Base-by-base conservation (phyloP, 257 asterid genomes). In the Fraxinus pennsylvanica region DNA sequence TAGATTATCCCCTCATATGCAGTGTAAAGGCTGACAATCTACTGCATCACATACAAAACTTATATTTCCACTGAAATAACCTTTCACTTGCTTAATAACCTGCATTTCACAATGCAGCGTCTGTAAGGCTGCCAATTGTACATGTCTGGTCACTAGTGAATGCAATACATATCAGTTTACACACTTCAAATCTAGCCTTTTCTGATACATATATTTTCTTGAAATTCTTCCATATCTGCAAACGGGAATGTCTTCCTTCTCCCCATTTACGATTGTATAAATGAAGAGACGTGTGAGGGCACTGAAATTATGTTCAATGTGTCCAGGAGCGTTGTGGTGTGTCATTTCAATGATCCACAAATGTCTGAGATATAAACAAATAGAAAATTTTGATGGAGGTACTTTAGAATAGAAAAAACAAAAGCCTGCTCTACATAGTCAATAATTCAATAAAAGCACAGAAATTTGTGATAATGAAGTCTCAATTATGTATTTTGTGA, bases 61-160 rank as follows among this genome's bases (percentile, higher is more conserved):
- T 9, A 73, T 67, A 32, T 33, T 77, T 22, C 76, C 15, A 3
- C 27, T 29, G 21, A 8, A 79, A 76, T 36, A 76, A 52, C 75
- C 69, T 77, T 61, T 1, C 19, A 54, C 63, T 61, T 25, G 27
- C 27, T 25, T 6, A 12, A 33, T 65, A 78, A 68, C 47, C 79
- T 72, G 50, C 5, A 29, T 22, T 52, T 69, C 63, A 52, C 68
- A 65, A 65, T 73, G 57, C 10, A 47, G 57, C 30, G 15, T 73
- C 27, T 68, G 13, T 35, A 12, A 10, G 43, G 76, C 22, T 7
- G 72, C 38, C 17, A 22, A 22, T 36, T 74, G 19, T 68, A 68
- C 9, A 76, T 73, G 68, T 10, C 13, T 41, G 47, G 47, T 14
- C 74, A 27, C 74, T 61, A 27, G 29, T 29, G 52, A 59, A 61